Base-by-base conservation (phyloP, 2,329 filamentous ascomycete genomes). In the Aspergillus ochraceus region DNA sequence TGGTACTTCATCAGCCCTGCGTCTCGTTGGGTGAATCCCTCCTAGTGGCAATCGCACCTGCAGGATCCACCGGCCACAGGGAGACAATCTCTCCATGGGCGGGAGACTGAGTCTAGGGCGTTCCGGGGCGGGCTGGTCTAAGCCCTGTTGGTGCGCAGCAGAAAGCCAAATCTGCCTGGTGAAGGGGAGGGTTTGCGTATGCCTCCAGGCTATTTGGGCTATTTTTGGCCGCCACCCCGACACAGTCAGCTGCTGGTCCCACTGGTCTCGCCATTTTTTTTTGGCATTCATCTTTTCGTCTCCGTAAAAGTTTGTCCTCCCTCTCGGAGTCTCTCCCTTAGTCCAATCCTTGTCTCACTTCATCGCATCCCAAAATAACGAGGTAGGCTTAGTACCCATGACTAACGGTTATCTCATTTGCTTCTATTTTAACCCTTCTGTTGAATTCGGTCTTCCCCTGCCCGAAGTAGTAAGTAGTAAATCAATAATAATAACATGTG, bases 151-250 rank as follows among this genome's bases (percentile, higher is more conserved):
- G 36, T 22, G 29, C 32, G 14, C 49, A 24, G n/a, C 12, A 54
- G 39, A 24, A 45, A 39, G 11, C 26, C 32, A 49, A 52, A 30
- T 22, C 36, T 29, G 14, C 36, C 10, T 49, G 50, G 45, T 22
- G 46, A 55, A 49, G 45, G 26, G 39, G 26, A 54, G 49, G 49
- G 57, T 54, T 55, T 59, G 52, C 57, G 57, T 59, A 59, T 59
- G 52, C 57, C 22, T 51, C 19, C 42, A 12, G 26, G 32, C 50
- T 49, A 55, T 59, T 59, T 52, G 51, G 54, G 39, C 52, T 22
- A 20, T 51, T 47, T 47, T 24, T 47, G 45, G 55, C 14, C 36
- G 14, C 50, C 50, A 53, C 26, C 49, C 14, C 49, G 22, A 24
- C 49, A 49, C 54, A 55, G 57, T 59, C 57, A 53, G 51, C 57